These are phyloP conservation scores for Cladophialophora immunda DNA, from an alignment of 2,329 filamentous ascomycete genomes.

Conservation along the genomic window DNA sequence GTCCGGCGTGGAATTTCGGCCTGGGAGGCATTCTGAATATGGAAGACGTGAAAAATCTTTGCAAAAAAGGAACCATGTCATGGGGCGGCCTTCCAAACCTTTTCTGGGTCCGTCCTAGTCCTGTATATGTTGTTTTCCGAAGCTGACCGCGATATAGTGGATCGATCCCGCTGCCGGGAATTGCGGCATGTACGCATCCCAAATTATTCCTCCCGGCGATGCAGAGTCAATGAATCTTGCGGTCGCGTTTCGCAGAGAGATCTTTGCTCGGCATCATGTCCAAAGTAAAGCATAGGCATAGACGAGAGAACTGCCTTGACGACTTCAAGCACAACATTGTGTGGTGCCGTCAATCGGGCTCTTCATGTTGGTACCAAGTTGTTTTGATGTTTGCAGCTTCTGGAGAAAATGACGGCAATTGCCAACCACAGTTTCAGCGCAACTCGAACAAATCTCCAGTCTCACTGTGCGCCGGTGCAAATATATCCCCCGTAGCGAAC, in stretches of 20 bases:
- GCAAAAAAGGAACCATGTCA: constrained; percentile 35
- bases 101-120: constrained; percentile 34
- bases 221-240: constrained; percentile 28
- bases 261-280: constrained; percentile 12
- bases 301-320: not conserved
- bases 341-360: not conserved
- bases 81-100: constrained; percentile 42
- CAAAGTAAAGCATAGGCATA: not conserved
- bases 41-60: constrained; percentile 31
- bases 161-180: constrained; percentile 38
- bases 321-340: not conserved
- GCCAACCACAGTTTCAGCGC: not conserved
- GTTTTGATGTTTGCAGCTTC: not conserved
- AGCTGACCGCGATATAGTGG: constrained; percentile 34
- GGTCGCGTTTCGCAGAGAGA: constrained; percentile 32
- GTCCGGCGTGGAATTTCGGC: constrained; percentile 31
- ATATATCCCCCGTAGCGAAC: not conserved
- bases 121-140: not conserved
- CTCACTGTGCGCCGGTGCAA: not conserved
- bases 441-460: not conserved
- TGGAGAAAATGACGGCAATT: not conserved
- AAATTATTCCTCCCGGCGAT: constrained; percentile 40
- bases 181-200: constrained; percentile 38
- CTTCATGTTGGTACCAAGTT: not conserved
- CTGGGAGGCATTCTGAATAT: constrained; percentile 32